A percentile compares a stretch with the other conserved stretches of the same genome.
Evolutionary conservation across 2,329 filamentous ascomycete genomes (phyloP).

Genomic region (Clonostachys sp.): DNA sequence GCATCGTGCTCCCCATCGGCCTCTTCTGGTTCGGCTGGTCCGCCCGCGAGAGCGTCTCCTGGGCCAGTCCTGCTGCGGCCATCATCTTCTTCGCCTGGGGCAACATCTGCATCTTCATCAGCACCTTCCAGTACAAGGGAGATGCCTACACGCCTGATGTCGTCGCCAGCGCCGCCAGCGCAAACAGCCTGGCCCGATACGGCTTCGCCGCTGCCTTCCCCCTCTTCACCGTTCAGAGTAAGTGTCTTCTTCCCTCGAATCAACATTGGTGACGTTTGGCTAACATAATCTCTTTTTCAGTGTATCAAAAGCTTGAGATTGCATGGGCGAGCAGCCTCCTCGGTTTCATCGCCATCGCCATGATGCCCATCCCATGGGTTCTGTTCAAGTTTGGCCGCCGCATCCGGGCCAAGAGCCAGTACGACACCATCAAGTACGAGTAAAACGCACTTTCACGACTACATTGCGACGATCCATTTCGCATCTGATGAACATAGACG

Average conservation of each 20-base stretch:
- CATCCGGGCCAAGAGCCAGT: constrained; percentile 29
- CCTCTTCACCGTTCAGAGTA: constrained; percentile 54
- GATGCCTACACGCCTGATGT: constrained; percentile 51
- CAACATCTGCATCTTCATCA: constrained; percentile 55
- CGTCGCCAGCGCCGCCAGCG: constrained; percentile 54
- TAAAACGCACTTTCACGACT: background rate
- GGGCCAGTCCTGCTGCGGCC: constrained; percentile 44
- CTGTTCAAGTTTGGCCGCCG: constrained; percentile 42
- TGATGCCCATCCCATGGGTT: constrained; percentile 48
- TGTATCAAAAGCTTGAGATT: constrained; percentile 37
- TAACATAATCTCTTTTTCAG: constrained; percentile 12
- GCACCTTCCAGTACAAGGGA: constrained; percentile 43
- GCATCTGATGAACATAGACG: too few relatives aligned
- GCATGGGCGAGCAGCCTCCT: constrained; percentile 41
- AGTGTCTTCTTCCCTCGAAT: constrained; percentile 7
- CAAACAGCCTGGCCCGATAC: constrained; percentile 55
- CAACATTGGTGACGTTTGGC: background rate
- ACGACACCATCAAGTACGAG: too few relatives aligned
- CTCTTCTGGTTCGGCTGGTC: constrained; percentile 61
- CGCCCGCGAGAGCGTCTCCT: constrained; percentile 35
- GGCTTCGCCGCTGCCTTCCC: constrained; percentile 52
- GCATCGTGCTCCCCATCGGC: constrained; percentile 43
- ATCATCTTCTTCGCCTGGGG: constrained; percentile 56
- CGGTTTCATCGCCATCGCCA: constrained; percentile 37
- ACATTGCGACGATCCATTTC: too few relatives aligned